These are phyloP conservation scores for Bondarzewia mesenterica DNA, from an alignment of 1,284 basidiomycete genomes.

Conservation along the genomic window DNA sequence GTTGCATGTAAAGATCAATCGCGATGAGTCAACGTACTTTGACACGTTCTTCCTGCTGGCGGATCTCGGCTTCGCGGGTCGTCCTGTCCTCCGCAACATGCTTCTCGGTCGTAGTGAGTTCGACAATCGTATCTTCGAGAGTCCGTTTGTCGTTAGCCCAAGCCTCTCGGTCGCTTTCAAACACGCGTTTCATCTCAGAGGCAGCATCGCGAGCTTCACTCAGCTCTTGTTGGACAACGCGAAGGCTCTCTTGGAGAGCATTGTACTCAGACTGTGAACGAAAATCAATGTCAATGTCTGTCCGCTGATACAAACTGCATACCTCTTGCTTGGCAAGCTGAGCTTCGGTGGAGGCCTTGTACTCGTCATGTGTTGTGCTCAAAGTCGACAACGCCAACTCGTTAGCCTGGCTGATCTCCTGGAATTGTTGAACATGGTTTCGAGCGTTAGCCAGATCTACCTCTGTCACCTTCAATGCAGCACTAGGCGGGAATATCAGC, in stretches of 20 bases:
- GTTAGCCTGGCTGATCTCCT: slow-evolving; percentile 75
- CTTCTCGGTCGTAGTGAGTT: slow-evolving; percentile 64
- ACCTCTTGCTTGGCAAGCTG: slow-evolving; percentile 64
- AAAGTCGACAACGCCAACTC: slow-evolving; percentile 70
- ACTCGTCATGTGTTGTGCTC: slow-evolving; percentile 72
- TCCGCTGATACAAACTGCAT: slow-evolving; percentile 14
- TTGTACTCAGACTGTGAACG: slow-evolving; percentile 53
- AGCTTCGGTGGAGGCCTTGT: slow-evolving; percentile 60
- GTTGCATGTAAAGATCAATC: too few species aligned
- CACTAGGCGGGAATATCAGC: slow-evolving; percentile 32
- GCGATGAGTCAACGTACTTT: slow-evolving; percentile 47
- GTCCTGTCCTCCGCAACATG: slow-evolving; percentile 54
- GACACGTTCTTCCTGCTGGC: slow-evolving; percentile 60
- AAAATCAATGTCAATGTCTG: background rate
- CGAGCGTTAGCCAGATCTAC: slow-evolving; percentile 65
- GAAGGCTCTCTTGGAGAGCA: slow-evolving; percentile 56
- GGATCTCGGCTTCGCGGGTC: slow-evolving; percentile 56
- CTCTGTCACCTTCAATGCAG: slow-evolving; percentile 66
- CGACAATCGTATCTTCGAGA: slow-evolving; percentile 70
- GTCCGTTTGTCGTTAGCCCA: slow-evolving; percentile 76
- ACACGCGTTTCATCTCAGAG: slow-evolving; percentile 51
- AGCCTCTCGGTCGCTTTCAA: slow-evolving; percentile 57
- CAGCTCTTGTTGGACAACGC: slow-evolving; percentile 49
- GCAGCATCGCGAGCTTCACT: slow-evolving; percentile 41
- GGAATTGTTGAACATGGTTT: slow-evolving; percentile 74